Percentiles rank a stretch among this genome's conserved stretches.
These are phyloP conservation scores for Lentinula novae-zelandiae DNA, from an alignment of 1,284 basidiomycete species.

Conservation along the genomic window DNA sequence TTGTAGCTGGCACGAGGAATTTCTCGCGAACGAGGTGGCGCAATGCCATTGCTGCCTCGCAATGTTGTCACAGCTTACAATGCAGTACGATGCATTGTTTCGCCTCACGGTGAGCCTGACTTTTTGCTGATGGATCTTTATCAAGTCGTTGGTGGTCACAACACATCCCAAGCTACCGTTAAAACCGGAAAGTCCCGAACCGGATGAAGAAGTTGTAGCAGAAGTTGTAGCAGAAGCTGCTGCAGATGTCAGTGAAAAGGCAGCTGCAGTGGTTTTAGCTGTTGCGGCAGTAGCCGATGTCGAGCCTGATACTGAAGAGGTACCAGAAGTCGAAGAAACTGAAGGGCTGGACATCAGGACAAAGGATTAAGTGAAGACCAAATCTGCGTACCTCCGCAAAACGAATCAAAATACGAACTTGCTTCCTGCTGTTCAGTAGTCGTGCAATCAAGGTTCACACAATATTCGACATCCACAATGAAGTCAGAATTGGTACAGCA, in stretches of 20 bases:
- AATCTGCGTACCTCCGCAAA: neutral
- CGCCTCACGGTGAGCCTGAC: no score
- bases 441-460: neutral
- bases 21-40: no score
- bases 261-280: neutral
- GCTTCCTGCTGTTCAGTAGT: slow-evolving; percentile 2
- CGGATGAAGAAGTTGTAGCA: neutral
- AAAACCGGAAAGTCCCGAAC: neutral
- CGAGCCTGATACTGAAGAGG: neutral
- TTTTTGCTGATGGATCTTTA: neutral
- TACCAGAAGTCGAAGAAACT: neutral
- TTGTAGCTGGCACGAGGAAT: no score
- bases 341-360: neutral
- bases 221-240: neutral
- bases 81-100: no score
- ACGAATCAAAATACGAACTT: neutral
- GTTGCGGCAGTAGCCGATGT: neutral
- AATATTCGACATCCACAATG: neutral
- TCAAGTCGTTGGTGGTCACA: neutral
- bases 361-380: neutral
- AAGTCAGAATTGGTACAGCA: neutral
- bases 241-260: neutral
- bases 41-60: no score
- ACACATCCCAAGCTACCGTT: neutral
- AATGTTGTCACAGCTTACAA: no score